Base-by-base conservation (phyloP, 2,329 filamentous ascomycete species). In the Aspergillus novoparasiticus region DNA sequence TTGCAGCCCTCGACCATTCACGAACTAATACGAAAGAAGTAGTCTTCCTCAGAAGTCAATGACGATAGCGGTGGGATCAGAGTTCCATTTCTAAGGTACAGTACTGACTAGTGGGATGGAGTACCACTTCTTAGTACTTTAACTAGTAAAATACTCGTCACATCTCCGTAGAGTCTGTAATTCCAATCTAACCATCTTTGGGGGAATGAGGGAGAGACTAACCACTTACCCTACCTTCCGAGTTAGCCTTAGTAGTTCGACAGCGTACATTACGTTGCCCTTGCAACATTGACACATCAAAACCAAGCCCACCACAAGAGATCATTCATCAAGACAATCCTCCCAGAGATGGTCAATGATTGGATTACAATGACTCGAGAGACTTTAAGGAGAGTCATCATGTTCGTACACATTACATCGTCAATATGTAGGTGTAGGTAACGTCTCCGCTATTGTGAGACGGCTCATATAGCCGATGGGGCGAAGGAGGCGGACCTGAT, bases 281-380 rank as follows among this genome's bases (percentile, higher is more conserved):
- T 60, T 60, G 61, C 58, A 63, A 63, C 61, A 34, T 34, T 58
- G 57, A 43, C 55, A 51, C 48, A 51, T 51, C 48, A 51, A 32
- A 51, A 41, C 21, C 23, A 21, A 28, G 10, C 43, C 26, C 26
- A 39, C n/a, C 34, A 26, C 45, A 28, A 9, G 16, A 16, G 12
- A 28, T 56, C 12, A 45, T 57, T 57, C 23, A 16, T 41, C 55
- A 45, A n/a, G 28, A 36, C 43, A 45, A 16, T 23, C 23, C 12
- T 26, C 23, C 26, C 5, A 6, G 16, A 19, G 14, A 50, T 12
- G 32, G 28, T 23, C 19, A 32, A 51, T n/a, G 48, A 32, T 51
- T 32, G 19, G 48, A 34, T 21, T 11, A 11, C 10, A 45, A 28
- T 5, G 4, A 23, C 32, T 41, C 39, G 19, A 41, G 16, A 43